These are phyloP conservation scores for Backusella parvicylindrica DNA, from an alignment of 192 early-diverging fungal genomes.

Conservation along the genomic window DNA sequence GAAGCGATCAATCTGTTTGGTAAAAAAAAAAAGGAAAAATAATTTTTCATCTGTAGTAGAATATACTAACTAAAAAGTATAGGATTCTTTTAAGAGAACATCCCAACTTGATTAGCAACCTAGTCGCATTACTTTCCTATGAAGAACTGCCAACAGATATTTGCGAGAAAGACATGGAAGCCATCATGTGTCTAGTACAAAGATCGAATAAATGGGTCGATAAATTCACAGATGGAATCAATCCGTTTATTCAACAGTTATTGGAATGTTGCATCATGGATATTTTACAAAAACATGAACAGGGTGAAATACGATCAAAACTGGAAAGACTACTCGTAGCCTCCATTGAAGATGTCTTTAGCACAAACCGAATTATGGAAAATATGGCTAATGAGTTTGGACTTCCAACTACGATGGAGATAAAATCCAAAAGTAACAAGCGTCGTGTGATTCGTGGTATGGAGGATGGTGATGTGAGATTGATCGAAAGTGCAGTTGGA, in stretches of 20 bases:
- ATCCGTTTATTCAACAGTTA: background rate
- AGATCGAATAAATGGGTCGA: conserved; percentile 19
- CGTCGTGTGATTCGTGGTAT: conserved; percentile 22
- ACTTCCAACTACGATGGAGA: background rate
- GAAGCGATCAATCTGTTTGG: conserved; percentile 18
- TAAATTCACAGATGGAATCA: background rate
- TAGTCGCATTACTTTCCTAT: conserved; percentile 13
- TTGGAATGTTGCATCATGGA: background rate
- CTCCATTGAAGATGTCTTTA: background rate
- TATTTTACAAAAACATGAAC: background rate
- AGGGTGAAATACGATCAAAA: background rate
- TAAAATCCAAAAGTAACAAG: conserved; percentile 17
- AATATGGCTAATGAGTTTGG: conserved; percentile 15
- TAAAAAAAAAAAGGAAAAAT: no score
- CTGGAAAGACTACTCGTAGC: background rate
- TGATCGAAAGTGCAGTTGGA: conserved; percentile 29
- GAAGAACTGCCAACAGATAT: background rate
- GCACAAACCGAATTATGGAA: background rate
- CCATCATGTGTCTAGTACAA: conserved; percentile 27
- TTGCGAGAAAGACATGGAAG: conserved; percentile 20
- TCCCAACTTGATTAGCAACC: background rate
- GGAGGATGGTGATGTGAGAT: conserved; percentile 32
- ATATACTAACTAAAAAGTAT: background rate
- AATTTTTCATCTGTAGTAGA: no score
- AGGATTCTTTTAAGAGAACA: conserved; percentile 18